Conservation (phyloP, 495 filamentous ascomycete species). For the Penicillium ucsense region DNA sequence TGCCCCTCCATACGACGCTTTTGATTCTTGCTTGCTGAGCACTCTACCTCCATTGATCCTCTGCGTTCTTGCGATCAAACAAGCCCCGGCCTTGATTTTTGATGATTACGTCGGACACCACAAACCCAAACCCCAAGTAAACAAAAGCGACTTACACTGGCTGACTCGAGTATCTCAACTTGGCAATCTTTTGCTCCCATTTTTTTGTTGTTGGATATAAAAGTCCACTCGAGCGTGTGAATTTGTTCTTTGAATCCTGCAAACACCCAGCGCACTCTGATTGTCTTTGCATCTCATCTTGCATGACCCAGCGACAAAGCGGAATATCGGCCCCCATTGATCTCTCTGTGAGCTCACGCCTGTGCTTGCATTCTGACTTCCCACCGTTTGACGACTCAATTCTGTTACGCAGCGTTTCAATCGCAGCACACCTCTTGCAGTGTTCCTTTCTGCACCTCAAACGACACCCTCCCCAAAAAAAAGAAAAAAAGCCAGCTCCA, state of each 20-base stretch:
- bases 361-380: too few relatives aligned
- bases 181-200: background rate
- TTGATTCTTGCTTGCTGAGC: background rate
- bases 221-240: too few relatives aligned
- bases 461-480: background rate
- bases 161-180: background rate
- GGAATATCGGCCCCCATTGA: too few relatives aligned
- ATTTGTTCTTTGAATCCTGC: background rate
- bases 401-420: too few relatives aligned
- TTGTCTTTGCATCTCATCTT: background rate
- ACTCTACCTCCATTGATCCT: background rate
- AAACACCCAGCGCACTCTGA: background rate
- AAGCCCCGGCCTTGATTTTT: too few relatives aligned
- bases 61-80: background rate
- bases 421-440: too few relatives aligned
- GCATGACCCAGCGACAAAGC: too few relatives aligned
- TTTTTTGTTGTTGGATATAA: too few relatives aligned
- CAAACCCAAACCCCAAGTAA: background rate
- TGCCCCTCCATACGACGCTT: conserved; percentile 25
- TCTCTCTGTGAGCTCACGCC: too few relatives aligned
- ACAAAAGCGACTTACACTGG: background rate
- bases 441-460: too few relatives aligned
- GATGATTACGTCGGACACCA: conserved; percentile 1
- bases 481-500: conserved; percentile 2
- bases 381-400: too few relatives aligned